phyloP scores from a whole-genome alignment of 345 rosid genomes.

The Acer negundo region DNA sequence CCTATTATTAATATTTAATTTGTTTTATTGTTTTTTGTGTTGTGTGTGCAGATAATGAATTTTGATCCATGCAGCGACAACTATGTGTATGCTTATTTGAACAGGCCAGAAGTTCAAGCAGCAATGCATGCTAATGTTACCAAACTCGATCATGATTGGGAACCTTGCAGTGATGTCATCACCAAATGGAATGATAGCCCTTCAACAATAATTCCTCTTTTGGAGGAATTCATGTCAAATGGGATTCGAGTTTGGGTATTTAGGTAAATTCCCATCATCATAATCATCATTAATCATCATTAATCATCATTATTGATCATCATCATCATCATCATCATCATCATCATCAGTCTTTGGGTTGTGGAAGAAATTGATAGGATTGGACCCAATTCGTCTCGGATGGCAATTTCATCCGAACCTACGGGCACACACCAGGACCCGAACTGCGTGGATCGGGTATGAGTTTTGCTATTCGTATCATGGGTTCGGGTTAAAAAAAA shows the following conservation, averaged over 20 bases:
- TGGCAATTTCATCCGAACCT: too few relatives aligned
- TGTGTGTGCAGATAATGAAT: conserved; percentile 34
- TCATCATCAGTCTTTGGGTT: background rate
- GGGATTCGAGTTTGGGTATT: conserved; percentile 76
- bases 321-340: background rate
- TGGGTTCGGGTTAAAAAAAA: too few relatives aligned
- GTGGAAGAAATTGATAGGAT: too few relatives aligned
- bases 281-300: background rate
- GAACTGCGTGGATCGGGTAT: too few relatives aligned
- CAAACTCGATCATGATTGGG: conserved; percentile 63
- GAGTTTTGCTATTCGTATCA: too few relatives aligned
- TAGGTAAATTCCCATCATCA: conserved; percentile 34
- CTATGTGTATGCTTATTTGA: conserved; percentile 67
- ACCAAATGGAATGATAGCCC: conserved; percentile 69
- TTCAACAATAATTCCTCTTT: conserved; percentile 60
- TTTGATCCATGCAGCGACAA: conserved; percentile 75
- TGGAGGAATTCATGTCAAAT: conserved; percentile 50
- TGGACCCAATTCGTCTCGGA: too few relatives aligned
- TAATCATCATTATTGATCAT: background rate
- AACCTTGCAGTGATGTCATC: conserved; percentile 66
- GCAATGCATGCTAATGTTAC: conserved; percentile 88
- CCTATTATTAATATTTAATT: too few relatives aligned
- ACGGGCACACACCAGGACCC: too few relatives aligned
- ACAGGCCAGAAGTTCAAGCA: conserved; percentile 69
- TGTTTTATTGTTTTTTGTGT: background rate